Percentiles rank a stretch among this genome's conserved stretches.
Evolutionary conservation across 345 rosid species (phyloP).

Genomic region (Cochlearia excelsa): DNA sequence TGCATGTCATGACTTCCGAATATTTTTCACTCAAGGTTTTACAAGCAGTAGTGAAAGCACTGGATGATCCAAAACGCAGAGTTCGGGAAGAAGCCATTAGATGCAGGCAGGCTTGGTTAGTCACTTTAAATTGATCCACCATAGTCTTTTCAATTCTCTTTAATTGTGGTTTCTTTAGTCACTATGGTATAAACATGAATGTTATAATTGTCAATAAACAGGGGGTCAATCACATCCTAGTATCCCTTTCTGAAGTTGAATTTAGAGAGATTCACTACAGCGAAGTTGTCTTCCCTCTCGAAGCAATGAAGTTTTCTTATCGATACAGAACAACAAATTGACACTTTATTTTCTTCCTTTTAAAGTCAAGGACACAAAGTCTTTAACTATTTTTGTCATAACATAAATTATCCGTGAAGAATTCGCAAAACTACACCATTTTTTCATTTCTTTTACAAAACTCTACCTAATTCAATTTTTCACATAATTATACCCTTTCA

Average conservation of each 20-base stretch:
- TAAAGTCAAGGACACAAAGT: too few species aligned
- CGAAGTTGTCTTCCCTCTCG: background rate
- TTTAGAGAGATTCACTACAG: slow-evolving; percentile 19
- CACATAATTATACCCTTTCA: too few species aligned
- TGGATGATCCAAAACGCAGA: slow-evolving; percentile 77
- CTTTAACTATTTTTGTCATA: too few species aligned
- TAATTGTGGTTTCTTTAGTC: background rate
- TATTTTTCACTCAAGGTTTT: slow-evolving; percentile 42
- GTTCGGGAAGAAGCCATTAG: slow-evolving; percentile 80
- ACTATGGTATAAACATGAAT: background rate
- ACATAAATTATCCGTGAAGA: too few species aligned
- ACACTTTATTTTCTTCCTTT: too few species aligned
- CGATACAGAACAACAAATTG: too few species aligned
- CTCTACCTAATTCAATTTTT: too few species aligned
- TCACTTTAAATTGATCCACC: background rate
- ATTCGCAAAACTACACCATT: too few species aligned
- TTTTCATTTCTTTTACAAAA: too few species aligned
- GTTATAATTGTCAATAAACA: slow-evolving; percentile 20
- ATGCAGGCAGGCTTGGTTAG: slow-evolving; percentile 85
- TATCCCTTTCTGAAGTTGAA: slow-evolving; percentile 11
- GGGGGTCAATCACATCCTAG: slow-evolving; percentile 30
- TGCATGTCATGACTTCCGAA: slow-evolving; percentile 2
- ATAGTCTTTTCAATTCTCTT: background rate
- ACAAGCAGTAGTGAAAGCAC: slow-evolving; percentile 53
- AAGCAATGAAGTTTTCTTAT: too few species aligned